Evolutionary conservation across 129 eudicot species (phyloP), one percentile per base, ranked within the genome.

Genomic region (Flaveria sonorensis): DNA sequence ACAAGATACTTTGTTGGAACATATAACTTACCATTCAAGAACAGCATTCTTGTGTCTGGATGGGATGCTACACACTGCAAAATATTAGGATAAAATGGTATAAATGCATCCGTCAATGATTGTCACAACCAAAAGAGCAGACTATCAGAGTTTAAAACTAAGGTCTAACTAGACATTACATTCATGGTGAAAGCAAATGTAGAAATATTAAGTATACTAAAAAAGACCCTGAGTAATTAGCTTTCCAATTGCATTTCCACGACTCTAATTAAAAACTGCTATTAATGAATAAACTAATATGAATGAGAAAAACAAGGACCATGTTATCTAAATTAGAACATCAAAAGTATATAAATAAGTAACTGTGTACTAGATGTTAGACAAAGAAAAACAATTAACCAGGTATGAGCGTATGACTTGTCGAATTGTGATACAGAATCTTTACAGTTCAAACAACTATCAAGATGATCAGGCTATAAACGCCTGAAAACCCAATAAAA

Each of bases 61-160:
- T 72, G 76, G 3, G 76, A 72, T 4, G 76, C 76, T 19, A 72
- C 64, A 39, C 64, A 72, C 76, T 72, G 65, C 76, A 72, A 51
- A 40, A 70, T 26, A 70, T 62, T 62, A n/a, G 59, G 20, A 52
- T 14, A 57, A 26, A 74, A 56, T 3, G 51, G 6, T 14, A 68
- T 55, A 0, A 59, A 10, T 55, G 16, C 24, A 43, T 57, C 59
- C 30, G 70, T 18, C 60, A 57, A 46, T n/a, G 36, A 69, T 30
- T 24, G 46, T 36, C 52, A 30, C n/a, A 3, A 13, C 60, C 45
- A 56, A 18, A 30, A 24, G 12, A 51, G 6, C 18, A 36, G 7
- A 36, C 40, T 5, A 36, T 9, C 18, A 67, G 1, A 2, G 4
- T 3, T 65, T 50, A 56, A 7, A 36, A 21, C 67, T n/a, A 55